Base-by-base conservation (phyloP, 495 filamentous ascomycete genomes). In the Bathelium albidoporum region DNA sequence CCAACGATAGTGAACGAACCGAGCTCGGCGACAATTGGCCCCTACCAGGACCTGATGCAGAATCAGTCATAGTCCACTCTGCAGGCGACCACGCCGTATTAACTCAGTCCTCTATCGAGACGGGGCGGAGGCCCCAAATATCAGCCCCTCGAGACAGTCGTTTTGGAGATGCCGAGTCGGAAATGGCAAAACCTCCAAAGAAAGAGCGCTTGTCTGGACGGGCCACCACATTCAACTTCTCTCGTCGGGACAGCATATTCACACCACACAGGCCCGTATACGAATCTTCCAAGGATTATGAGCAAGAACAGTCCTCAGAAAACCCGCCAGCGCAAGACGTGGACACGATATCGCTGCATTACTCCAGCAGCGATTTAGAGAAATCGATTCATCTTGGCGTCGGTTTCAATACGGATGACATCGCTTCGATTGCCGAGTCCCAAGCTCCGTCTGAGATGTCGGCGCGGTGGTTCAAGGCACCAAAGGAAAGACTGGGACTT, bases 401-500 rank as follows among this genome's bases (percentile, higher is more conserved):
- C 20, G 49, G 49, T 20, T 55, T 55, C 49, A 29, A 29, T 16
- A 55, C 49, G 4, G 49, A 55, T 16, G 49, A 55, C 24, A 29
- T 55, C 16, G 49, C 49, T 2, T 55, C 49, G 2, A 55, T 55
- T 28, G 49, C 49, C 24, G 49, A 55, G 24, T 55, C 49, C 26
- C 49, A 55, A 24, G 69, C 71, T 20, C 71, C 71, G 1, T 68
- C 68, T 16, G 68, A 59, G n/a, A 70, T 73, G 66, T 71, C 67
- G 3, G 71, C 60, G 36, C 70, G 66, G 60, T 73, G 72, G 71
- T 70, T 62, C 49, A 62, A 64, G 58, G 65, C 69, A 12, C 69
- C 73, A 18, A 71, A 71, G 59, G 71, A 75, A 62, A 65, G 73
- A 39, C 68, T 75, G 7, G 72, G 73, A 1, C 60, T 73, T 7